These are phyloP conservation scores for Camelina laxa DNA, from an alignment of 345 rosid genomes.

Conservation along the genomic window DNA sequence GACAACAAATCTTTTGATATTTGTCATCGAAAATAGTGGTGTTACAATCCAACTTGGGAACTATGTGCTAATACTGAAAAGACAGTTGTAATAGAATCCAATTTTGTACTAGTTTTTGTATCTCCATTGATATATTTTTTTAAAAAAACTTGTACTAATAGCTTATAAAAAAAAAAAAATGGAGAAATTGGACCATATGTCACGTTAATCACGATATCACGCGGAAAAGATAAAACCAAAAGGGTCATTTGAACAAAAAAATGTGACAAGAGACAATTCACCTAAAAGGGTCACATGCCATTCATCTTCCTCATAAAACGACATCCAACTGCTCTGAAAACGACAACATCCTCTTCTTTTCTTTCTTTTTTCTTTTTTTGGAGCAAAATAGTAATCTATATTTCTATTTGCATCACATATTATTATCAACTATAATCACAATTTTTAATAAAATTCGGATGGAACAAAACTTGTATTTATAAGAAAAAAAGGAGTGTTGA, in stretches of 20 bases:
- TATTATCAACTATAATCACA: neutral
- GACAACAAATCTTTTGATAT: neutral
- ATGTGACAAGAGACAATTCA: constrained; percentile 34
- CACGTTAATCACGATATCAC: constrained; percentile 37
- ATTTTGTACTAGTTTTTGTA: neutral
- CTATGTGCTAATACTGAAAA: constrained; percentile 18
- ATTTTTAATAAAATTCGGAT: neutral
- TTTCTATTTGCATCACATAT: neutral
- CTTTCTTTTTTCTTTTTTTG: no score
- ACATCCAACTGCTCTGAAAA: constrained; percentile 44
- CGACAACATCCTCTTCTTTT: constrained; percentile 9
- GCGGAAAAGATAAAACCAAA: constrained; percentile 33
- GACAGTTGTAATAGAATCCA: constrained; percentile 26
- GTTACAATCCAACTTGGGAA: constrained; percentile 33
- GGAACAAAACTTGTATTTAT: neutral
- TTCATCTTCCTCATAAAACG: constrained; percentile 38
- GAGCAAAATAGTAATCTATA: no score
- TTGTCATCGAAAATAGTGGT: neutral
- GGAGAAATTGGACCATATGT: constrained; percentile 37
- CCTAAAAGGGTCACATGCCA: constrained; percentile 36
- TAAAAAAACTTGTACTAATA: constrained; percentile 8
- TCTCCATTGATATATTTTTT: neutral
- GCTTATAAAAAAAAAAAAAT: neutral
- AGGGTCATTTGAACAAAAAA: constrained; percentile 13
- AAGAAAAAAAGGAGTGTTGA: neutral